Base-by-base conservation (phyloP, 176 grass and related monocot species). In the Guadua angustifolia region DNA sequence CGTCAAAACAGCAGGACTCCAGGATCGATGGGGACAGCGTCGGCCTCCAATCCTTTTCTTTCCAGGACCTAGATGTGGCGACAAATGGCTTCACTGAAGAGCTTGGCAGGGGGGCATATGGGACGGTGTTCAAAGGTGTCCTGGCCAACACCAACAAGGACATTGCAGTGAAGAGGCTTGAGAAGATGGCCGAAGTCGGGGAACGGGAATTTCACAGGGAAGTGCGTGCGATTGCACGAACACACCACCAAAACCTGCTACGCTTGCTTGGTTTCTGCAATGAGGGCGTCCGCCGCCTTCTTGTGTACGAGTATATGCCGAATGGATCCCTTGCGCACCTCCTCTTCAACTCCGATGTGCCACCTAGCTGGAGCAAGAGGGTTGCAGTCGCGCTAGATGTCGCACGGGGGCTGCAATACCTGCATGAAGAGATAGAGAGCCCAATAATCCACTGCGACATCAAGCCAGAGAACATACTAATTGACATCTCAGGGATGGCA, bases 211-310 rank as follows among this genome's bases (percentile, higher is more conserved):
- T 92, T 38, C 83, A 83, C 13, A 39, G 45, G 42, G 90, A 86
- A 59, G 86, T 92, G 18, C 67, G 73, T 51, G 66, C 90, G 1
- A 87, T 81, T 47, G 78, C 78, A 62, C 61, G 21, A 60, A 87
- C 85, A 1, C 86, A 93, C 65, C 94, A 91, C 45, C 74, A 68
- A n/a, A 93, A 95, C 80, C 58, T 95, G 10, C 66, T 93, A 19
- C 25, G 83, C 17, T 66, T 95, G 65, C 59, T 88, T 8, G 94
- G 88, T 11, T 91, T 88, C 61, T 96, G 86, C 66, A 86, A 86
- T 1, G 76, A 96, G 45, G 76, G 77, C 11, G 80, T 44, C 0
- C 43, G 64, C 17, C 74, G 80, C 25, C 64, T 93, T 6, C 78
- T 96, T 84, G 86, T 91, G 7, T 45, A 45, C 2, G 35, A 36